phyloP scores from a whole-genome alignment of 169 alveolate species.

The Plasmodium cynomolgi region DNA sequence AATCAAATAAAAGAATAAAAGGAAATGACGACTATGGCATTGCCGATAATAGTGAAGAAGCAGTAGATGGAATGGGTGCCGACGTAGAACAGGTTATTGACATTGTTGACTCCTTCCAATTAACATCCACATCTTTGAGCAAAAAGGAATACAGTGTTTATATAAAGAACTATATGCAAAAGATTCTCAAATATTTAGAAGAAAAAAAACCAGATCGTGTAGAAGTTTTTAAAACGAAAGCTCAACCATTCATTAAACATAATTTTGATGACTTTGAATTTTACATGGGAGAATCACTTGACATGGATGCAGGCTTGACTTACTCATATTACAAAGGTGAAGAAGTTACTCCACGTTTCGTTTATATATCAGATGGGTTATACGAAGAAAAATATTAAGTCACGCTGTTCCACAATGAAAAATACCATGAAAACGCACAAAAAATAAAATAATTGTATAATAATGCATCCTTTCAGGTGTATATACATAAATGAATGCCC shows the following conservation, averaged over 20 bases:
- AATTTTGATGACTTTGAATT: constrained; percentile 93
- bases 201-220: constrained; percentile 92
- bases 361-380: constrained; percentile 92
- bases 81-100: constrained; percentile 92
- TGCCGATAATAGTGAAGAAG: constrained; percentile 93
- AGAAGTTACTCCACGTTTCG: constrained; percentile 93
- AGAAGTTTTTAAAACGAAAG: constrained; percentile 89
- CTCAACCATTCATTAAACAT: constrained; percentile 91
- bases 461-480: background rate
- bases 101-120: constrained; percentile 92
- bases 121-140: constrained; percentile 91
- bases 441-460: background rate
- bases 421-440: constrained; percentile 1
- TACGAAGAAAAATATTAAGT: constrained; percentile 91
- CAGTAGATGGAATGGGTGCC: constrained; percentile 86
- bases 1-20: constrained; percentile 88
- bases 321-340: constrained; percentile 94
- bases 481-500: constrained; percentile 3
- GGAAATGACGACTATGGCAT: constrained; percentile 93
- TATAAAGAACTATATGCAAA: constrained; percentile 92
- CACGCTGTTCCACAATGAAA: background rate
- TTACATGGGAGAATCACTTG: constrained; percentile 93
- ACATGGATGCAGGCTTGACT: constrained; percentile 91
- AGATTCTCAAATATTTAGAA: constrained; percentile 89
- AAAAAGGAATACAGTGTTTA: constrained; percentile 93